Evolutionary conservation across 495 filamentous ascomycete species (phyloP).

Genomic region (Podospora pseudopauciseta): DNA sequence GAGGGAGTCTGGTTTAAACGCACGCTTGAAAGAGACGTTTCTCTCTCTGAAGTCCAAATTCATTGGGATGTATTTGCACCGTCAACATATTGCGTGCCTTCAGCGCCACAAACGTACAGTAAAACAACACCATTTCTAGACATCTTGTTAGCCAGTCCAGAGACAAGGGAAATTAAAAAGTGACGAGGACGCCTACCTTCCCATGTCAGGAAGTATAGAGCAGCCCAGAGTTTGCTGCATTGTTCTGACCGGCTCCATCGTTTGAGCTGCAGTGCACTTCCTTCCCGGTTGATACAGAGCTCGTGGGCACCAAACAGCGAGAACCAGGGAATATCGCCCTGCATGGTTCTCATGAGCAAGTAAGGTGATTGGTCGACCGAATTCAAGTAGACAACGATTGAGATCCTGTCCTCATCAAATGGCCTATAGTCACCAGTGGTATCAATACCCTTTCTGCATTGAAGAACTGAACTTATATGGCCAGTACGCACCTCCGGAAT

Average conservation of each 20-base stretch:
- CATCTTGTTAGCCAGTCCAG: conserved; percentile 16
- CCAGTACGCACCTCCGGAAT: conserved; percentile 44
- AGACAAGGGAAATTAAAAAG: not conserved
- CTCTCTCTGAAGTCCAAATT: conserved; percentile 62
- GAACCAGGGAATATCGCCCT: conserved; percentile 42
- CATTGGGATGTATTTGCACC: conserved; percentile 48
- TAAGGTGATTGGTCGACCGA: conserved; percentile 40
- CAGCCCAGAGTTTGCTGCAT: conserved; percentile 48
- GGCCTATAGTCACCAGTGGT: conserved; percentile 27
- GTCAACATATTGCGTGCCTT: conserved; percentile 62
- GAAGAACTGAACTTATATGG: not conserved
- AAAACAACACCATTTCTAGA: conserved; percentile 70
- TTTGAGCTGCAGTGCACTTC: conserved; percentile 46
- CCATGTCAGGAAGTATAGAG: conserved; percentile 53
- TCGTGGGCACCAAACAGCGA: conserved; percentile 47
- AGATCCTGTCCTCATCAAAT: conserved; percentile 51
- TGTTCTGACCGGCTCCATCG: conserved; percentile 45
- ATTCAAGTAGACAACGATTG: conserved; percentile 46
- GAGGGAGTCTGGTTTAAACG: conserved; percentile 17
- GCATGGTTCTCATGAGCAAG: conserved; percentile 39
- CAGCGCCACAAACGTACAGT: conserved; percentile 69
- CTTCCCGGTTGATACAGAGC: conserved; percentile 47
- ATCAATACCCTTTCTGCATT: not conserved
- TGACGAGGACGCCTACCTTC: conserved; percentile 39
- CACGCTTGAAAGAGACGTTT: conserved; percentile 68